Evolutionary conservation across 768 basidiomycete species (phyloP).

Genomic region (Lactarius akahatsu): DNA sequence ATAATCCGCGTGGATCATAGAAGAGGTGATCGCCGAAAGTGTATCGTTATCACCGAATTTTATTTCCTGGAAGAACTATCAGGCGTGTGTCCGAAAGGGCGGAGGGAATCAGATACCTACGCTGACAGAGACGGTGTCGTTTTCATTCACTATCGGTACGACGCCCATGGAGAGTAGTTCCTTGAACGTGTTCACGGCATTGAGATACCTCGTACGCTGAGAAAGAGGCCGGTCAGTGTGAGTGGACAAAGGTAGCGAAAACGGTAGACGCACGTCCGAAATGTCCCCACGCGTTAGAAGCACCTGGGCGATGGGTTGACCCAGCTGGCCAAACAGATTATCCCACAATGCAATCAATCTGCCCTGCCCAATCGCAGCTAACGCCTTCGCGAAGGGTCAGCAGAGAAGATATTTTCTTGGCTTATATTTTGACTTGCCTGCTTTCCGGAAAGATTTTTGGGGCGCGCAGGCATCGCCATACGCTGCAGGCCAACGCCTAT

Average conservation of each 20-base stretch:
- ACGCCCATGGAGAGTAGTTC: constrained; percentile 93
- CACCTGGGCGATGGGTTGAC: constrained; percentile 94
- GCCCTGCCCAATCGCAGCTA: constrained; percentile 97
- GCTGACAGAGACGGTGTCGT: constrained; percentile 97
- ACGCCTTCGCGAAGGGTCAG: constrained; percentile 56
- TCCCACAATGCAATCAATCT: constrained; percentile 96
- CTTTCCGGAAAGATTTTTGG: constrained; percentile 86
- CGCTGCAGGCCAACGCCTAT: constrained; percentile 93
- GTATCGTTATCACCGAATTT: constrained; percentile 99
- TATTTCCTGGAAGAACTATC: constrained; percentile 71
- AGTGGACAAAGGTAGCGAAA: not conserved
- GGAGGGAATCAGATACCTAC: constrained; percentile 47
- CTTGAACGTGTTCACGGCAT: constrained; percentile 93
- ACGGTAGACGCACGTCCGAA: constrained; percentile 68
- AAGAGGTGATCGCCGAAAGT: constrained; percentile 92
- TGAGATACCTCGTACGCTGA: constrained; percentile 91
- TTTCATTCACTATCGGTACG: constrained; percentile 98
- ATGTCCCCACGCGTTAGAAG: constrained; percentile 94
- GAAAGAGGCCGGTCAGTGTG: constrained; percentile 20
- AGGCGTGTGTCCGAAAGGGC: not conserved
- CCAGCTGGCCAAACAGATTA: constrained; percentile 90
- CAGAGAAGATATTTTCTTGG: not conserved
- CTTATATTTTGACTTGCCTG: constrained; percentile 55
- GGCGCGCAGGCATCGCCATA: constrained; percentile 78
- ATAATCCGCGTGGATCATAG: constrained; percentile 98